Conservation (phyloP, 1,284 basidiomycete species). For the Apiotrichum gracile region DNA sequence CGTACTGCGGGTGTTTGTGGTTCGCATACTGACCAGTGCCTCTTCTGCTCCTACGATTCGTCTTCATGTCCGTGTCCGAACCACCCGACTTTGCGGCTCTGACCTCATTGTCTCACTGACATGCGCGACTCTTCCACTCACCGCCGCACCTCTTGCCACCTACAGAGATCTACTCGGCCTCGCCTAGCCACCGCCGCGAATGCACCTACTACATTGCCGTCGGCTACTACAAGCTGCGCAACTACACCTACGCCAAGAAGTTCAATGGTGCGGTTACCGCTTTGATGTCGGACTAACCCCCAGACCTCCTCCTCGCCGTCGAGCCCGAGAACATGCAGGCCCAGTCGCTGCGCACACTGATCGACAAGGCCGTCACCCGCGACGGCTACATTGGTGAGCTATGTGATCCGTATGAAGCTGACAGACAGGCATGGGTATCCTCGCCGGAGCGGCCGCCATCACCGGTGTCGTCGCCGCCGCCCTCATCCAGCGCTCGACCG, state of each 20-base stretch:
- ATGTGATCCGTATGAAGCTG: constrained; percentile 20
- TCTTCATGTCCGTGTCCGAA: too few species aligned
- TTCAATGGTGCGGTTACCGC: constrained; percentile 70
- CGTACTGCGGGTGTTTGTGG: constrained; percentile 20
- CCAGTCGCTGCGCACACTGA: constrained; percentile 73
- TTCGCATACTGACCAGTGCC: background rate
- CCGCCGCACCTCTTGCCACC: background rate
- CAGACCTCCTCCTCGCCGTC: constrained; percentile 81
- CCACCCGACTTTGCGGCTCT: too few species aligned
- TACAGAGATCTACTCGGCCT: constrained; percentile 84
- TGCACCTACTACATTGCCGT: constrained; percentile 96
- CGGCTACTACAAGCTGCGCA: constrained; percentile 95
- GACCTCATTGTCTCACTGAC: background rate
- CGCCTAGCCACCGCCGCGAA: constrained; percentile 81
- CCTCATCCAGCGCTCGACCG: constrained; percentile 77
- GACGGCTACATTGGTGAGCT: constrained; percentile 56
- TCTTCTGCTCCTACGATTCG: background rate
- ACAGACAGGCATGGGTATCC: constrained; percentile 77
- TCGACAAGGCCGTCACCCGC: constrained; percentile 78
- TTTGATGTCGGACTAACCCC: background rate
- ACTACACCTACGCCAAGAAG: constrained; percentile 84
- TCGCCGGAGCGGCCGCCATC: constrained; percentile 80
- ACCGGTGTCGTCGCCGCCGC: constrained; percentile 75
- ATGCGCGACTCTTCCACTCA: background rate
- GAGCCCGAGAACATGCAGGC: constrained; percentile 94